phyloP scores from a whole-genome alignment of 139 green algal genomes.

The Yamagishiella unicocca region DNA sequence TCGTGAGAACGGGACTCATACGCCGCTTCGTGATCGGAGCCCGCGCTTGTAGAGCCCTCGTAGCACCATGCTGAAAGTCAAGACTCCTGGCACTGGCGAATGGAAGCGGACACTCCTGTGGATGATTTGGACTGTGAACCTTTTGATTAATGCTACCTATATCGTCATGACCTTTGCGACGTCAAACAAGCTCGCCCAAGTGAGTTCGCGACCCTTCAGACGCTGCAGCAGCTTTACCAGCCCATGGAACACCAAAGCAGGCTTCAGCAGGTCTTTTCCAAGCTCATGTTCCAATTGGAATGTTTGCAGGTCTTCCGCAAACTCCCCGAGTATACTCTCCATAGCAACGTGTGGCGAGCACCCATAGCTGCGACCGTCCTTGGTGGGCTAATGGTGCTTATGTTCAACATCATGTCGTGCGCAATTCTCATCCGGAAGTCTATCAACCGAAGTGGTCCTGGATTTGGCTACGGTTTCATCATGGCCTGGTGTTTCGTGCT shows the following conservation, averaged over 20 bases:
- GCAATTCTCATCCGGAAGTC: constrained; percentile 52
- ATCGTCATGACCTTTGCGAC: constrained; percentile 54
- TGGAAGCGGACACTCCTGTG: constrained; percentile 38
- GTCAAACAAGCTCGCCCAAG: constrained; percentile 51
- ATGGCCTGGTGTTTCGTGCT: constrained; percentile 66
- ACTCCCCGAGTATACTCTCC: neutral
- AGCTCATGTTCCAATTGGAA: neutral
- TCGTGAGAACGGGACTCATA: no score
- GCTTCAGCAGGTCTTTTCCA: no score
- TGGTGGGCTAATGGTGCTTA: constrained; percentile 53
- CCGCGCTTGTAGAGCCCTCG: no score
- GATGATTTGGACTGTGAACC: constrained; percentile 36
- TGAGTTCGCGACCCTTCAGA: neutral
- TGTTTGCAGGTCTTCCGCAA: constrained; percentile 16
- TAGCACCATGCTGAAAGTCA: neutral
- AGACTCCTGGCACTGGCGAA: neutral
- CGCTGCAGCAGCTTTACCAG: no score
- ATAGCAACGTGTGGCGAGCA: constrained; percentile 46
- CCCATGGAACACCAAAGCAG: no score
- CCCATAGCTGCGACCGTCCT: constrained; percentile 52
- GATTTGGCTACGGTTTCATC: constrained; percentile 72
- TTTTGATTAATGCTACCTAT: constrained; percentile 53
- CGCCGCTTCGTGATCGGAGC: no score
- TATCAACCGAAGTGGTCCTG: constrained; percentile 64
- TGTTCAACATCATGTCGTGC: constrained; percentile 44